Evolutionary conservation across 306 rosid genomes (phyloP).

Genomic region (Malus asiatica): DNA sequence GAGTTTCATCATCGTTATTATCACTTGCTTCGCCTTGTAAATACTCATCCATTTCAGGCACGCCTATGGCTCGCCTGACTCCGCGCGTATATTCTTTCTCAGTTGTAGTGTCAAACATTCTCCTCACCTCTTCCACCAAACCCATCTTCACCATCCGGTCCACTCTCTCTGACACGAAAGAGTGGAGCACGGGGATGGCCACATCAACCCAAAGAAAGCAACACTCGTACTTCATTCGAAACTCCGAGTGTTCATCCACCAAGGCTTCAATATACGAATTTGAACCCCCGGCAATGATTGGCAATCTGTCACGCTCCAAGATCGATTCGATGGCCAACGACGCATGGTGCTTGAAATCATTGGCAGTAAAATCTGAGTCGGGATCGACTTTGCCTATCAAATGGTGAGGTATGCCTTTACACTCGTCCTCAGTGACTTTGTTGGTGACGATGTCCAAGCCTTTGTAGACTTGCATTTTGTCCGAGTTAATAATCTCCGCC

Average conservation of each 20-base stretch:
- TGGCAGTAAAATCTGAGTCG: constrained; percentile 24
- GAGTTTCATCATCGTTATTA: background rate
- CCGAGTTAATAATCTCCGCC: constrained; percentile 63
- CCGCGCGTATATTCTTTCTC: constrained; percentile 22
- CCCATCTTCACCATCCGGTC: constrained; percentile 39
- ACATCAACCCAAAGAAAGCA: constrained; percentile 40
- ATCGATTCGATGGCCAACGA: constrained; percentile 23
- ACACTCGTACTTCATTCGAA: constrained; percentile 23
- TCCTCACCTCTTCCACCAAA: constrained; percentile 29
- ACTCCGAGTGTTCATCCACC: constrained; percentile 18
- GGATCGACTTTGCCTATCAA: constrained; percentile 37
- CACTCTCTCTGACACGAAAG: constrained; percentile 35
- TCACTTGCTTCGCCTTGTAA: constrained; percentile 4
- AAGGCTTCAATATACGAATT: constrained; percentile 33
- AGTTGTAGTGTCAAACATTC: constrained; percentile 16
- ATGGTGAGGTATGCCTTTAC: constrained; percentile 68
- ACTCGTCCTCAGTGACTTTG: constrained; percentile 53
- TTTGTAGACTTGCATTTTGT: constrained; percentile 65
- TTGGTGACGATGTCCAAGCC: constrained; percentile 65
- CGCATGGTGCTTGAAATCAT: constrained; percentile 29
- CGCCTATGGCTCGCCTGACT: constrained; percentile 35
- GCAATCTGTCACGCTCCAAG: constrained; percentile 15
- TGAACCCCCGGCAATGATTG: constrained; percentile 43
- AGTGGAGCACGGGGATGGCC: constrained; percentile 14
- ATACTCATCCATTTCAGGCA: constrained; percentile 32